Conservation (phyloP, 345 rosid species). For the Clausena lansium region DNA sequence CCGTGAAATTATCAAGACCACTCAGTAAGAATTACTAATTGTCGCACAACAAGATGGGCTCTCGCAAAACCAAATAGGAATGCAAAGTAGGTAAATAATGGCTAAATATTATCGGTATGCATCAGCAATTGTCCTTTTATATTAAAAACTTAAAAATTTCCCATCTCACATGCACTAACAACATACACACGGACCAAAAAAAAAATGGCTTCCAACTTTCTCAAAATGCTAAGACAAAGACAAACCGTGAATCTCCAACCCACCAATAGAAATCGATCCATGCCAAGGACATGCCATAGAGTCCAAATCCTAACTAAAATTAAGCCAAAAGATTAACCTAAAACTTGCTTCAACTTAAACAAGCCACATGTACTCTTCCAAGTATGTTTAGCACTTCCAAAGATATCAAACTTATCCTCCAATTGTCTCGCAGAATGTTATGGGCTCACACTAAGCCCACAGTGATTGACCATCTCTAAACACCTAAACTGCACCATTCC, state of each 20-base stretch:
- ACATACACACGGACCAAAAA: background rate
- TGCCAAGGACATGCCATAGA: background rate
- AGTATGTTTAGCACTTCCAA: background rate
- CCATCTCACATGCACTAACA: background rate
- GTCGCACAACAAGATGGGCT: background rate
- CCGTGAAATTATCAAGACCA: background rate
- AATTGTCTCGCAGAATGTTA: background rate
- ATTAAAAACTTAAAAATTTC: background rate
- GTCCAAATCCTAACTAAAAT: conserved; percentile 1
- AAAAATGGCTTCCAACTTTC: background rate
- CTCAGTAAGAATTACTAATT: background rate
- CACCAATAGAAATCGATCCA: background rate
- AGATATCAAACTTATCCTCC: background rate
- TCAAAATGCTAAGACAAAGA: background rate
- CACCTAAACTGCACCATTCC: background rate
- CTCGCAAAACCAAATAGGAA: background rate
- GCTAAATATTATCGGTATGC: background rate
- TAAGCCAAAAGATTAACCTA: background rate
- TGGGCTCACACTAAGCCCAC: background rate
- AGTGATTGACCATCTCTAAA: background rate
- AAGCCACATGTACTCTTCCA: background rate
- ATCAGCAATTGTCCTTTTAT: conserved; percentile 4
- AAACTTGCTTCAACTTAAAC: background rate
- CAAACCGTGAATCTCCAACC: background rate
- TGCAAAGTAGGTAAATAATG: background rate